Evolutionary conservation across 345 rosid genomes (phyloP).

Genomic region (Carallia pectinifolia): DNA sequence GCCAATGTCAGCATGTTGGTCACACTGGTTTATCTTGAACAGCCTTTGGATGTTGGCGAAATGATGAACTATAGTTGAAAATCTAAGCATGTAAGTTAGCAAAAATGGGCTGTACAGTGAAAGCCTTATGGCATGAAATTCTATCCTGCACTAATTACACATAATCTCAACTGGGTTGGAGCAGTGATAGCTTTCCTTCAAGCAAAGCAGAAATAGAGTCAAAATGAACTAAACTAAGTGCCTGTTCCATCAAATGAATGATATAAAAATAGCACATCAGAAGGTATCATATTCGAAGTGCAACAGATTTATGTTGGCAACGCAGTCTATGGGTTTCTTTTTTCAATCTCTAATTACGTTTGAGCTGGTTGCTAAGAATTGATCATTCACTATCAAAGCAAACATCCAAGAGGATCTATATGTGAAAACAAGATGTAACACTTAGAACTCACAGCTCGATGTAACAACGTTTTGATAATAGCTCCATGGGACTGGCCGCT

Average conservation of each 20-base stretch:
- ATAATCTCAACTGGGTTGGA: not conserved
- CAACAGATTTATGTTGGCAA: not conserved
- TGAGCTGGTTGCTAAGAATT: not conserved
- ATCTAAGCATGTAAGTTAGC: not conserved
- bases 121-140: not conserved
- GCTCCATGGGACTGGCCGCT: slow-evolving; percentile 90
- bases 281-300: not conserved
- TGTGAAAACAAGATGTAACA: slow-evolving; percentile 10
- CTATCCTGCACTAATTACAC: not conserved
- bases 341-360: not conserved
- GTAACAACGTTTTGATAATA: slow-evolving; percentile 97
- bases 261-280: not conserved
- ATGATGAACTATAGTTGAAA: not conserved
- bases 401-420: not conserved
- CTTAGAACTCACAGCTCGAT: slow-evolving; percentile 68
- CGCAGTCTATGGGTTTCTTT: not conserved
- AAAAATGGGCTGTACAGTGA: not conserved
- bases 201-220: slow-evolving; percentile 3
- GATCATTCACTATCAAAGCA: no score
- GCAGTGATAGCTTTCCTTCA: no score
- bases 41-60: not conserved
- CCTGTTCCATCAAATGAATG: not conserved
- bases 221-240: not conserved
- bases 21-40: no score
- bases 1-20: not conserved